phyloP scores from a whole-genome alignment of 2,329 filamentous ascomycete genomes.

The Scytalidium sp. region DNA sequence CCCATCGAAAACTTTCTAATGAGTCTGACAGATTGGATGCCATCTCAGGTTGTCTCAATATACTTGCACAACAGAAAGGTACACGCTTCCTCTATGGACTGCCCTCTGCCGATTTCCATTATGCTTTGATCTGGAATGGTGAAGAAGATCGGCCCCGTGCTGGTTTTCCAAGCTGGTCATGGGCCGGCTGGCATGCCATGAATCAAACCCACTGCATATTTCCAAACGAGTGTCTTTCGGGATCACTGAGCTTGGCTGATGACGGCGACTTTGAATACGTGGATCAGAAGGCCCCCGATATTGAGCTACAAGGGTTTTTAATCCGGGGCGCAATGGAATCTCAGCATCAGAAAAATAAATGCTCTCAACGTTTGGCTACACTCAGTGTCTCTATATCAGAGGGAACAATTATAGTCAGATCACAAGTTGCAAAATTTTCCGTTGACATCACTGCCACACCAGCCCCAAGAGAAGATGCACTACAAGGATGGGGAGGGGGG shows the following conservation, averaged over 20 bases:
- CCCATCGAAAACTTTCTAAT: conserved; percentile 1
- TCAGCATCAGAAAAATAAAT: not conserved
- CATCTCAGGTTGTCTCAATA: conserved; percentile 3
- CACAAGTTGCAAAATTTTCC: not conserved
- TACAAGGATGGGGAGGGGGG: no score
- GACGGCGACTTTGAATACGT: no score
- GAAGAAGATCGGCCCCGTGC: not conserved
- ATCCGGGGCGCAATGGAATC: not conserved
- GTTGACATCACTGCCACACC: not conserved
- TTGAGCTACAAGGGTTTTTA: not conserved
- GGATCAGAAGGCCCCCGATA: not conserved
- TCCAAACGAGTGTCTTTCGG: not conserved
- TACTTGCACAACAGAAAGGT: not conserved
- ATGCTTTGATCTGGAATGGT: conserved; percentile 3
- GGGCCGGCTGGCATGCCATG: conserved; percentile 3
- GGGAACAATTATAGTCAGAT: conserved; percentile 1
- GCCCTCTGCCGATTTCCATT: conserved; percentile 4
- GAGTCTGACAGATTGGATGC: conserved; percentile 5
- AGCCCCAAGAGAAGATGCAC: not conserved
- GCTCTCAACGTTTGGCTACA: not conserved
- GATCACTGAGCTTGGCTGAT: no score
- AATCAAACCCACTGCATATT: not conserved
- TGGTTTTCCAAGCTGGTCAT: conserved; percentile 5
- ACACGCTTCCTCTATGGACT: conserved; percentile 1
- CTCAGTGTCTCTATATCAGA: not conserved